These are phyloP conservation scores for Plasmodium fragile DNA, from an alignment of 169 alveolate species.

Conservation along the genomic window DNA sequence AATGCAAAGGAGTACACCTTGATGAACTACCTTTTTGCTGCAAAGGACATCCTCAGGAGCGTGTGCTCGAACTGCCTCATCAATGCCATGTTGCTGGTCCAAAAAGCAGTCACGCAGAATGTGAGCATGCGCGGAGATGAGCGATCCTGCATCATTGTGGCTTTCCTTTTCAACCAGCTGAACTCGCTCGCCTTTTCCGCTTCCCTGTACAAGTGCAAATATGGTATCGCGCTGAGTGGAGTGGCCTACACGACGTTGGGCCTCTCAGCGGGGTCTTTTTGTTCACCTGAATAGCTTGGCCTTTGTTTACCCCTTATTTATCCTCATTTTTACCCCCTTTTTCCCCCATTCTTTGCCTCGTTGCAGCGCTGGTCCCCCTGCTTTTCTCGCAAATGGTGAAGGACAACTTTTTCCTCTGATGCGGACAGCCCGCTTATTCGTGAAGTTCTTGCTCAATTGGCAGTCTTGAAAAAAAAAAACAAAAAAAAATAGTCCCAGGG, in stretches of 20 bases:
- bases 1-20: conserved; percentile 53
- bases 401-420: conserved; percentile 60
- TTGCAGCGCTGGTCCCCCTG: conserved; percentile 41
- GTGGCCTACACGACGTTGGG: not conserved
- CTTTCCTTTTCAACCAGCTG: conserved; percentile 32
- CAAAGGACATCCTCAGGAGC: conserved; percentile 53
- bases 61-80: conserved; percentile 29
- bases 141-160: not conserved
- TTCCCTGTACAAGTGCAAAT: conserved; percentile 62
- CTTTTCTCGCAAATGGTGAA: conserved; percentile 57
- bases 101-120: conserved; percentile 42
- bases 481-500: conserved; percentile 11
- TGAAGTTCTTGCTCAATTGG: not conserved
- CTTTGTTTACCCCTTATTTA: not conserved
- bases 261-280: not conserved
- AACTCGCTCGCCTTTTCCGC: conserved; percentile 29
- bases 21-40: conserved; percentile 12
- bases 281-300: not conserved
- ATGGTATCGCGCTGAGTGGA: conserved; percentile 32
- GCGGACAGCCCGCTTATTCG: not conserved
- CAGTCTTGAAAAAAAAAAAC: not conserved
- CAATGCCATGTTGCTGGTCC: conserved; percentile 29
- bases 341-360: not conserved
- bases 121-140: not conserved
- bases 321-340: not conserved